phyloP scores from a whole-genome alignment of 2,329 filamentous ascomycete genomes.

The Ophiocordyceps camponoti-floridani region DNA sequence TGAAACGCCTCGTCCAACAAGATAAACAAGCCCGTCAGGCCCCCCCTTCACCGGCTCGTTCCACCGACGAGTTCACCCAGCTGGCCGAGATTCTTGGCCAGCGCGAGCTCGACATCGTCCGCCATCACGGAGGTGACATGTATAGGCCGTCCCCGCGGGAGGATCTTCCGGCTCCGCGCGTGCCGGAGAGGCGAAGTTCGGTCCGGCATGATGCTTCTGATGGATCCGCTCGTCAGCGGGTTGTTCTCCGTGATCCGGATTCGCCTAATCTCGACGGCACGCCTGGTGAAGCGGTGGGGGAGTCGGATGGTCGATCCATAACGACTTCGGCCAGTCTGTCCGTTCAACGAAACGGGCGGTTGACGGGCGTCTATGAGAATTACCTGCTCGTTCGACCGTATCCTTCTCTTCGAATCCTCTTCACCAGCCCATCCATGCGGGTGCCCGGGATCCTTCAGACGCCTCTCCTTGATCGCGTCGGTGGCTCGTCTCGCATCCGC shows the following conservation, averaged over 20 bases:
- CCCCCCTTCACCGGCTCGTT: constrained; percentile 2
- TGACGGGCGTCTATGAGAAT: constrained; percentile 24
- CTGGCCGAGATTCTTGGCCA: constrained; percentile 53
- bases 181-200: not conserved
- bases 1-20: constrained; percentile 24
- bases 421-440: constrained; percentile 48
- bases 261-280: not conserved
- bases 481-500: constrained; percentile 26
- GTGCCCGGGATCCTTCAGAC: constrained; percentile 50
- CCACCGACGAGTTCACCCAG: constrained; percentile 46
- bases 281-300: not conserved
- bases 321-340: constrained; percentile 1
- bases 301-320: not conserved
- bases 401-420: constrained; percentile 47
- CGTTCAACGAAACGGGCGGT: constrained; percentile 7
- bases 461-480: constrained; percentile 34
- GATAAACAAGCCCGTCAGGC: constrained; percentile 1
- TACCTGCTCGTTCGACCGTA: constrained; percentile 49
- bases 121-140: constrained; percentile 44
- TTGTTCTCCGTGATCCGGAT: constrained; percentile 4
- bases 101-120: constrained; percentile 44
- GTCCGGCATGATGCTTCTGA: not conserved
- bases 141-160: constrained; percentile 20
- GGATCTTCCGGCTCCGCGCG: not conserved
- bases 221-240: constrained; percentile 2